Evolutionary conservation across 1,139 yeast genomes (phyloP).

Genomic region (Insectozyma bohioensis): DNA sequence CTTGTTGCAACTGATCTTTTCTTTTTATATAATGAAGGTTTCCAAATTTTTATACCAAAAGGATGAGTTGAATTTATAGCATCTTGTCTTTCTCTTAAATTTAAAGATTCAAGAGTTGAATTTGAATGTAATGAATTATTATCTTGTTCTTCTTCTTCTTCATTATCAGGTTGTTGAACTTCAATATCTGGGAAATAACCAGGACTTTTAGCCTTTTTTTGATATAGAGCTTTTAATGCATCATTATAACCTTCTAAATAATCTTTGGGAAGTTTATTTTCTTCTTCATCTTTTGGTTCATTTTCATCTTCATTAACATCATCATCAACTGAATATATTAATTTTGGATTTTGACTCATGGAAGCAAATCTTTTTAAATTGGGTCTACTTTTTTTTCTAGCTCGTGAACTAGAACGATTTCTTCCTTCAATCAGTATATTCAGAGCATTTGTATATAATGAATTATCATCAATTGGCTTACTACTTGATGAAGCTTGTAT

Average conservation of each 20-base stretch:
- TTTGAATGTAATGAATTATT: slow-evolving; percentile 44
- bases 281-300: slow-evolving; percentile 53
- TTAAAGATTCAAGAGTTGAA: slow-evolving; percentile 72
- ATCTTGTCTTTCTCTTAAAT: slow-evolving; percentile 89
- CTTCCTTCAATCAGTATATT: slow-evolving; percentile 6
- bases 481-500: slow-evolving; percentile 1
- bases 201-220: no score
- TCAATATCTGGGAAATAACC: slow-evolving; percentile 14
- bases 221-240: slow-evolving; percentile 51
- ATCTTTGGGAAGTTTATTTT: slow-evolving; percentile 9
- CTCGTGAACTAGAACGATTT: slow-evolving; percentile 11
- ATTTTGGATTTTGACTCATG: slow-evolving; percentile 24
- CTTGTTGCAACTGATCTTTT: slow-evolving; percentile 86
- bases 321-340: slow-evolving; percentile 73
- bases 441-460: no score
- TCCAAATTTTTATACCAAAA: slow-evolving; percentile 97
- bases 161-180: slow-evolving; percentile 7
- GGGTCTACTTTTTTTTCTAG: slow-evolving; percentile 18
- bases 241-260: slow-evolving; percentile 73
- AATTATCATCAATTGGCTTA: slow-evolving; percentile 1
- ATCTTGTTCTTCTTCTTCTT: slow-evolving; percentile 21
- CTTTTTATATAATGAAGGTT: slow-evolving; percentile 93
- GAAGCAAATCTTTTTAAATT: slow-evolving; percentile 23
- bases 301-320: slow-evolving; percentile 48
- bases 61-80: slow-evolving; percentile 98